Conservation (phyloP, 805 yeast species). For the Cyberlindnera samutprakarnensis region DNA sequence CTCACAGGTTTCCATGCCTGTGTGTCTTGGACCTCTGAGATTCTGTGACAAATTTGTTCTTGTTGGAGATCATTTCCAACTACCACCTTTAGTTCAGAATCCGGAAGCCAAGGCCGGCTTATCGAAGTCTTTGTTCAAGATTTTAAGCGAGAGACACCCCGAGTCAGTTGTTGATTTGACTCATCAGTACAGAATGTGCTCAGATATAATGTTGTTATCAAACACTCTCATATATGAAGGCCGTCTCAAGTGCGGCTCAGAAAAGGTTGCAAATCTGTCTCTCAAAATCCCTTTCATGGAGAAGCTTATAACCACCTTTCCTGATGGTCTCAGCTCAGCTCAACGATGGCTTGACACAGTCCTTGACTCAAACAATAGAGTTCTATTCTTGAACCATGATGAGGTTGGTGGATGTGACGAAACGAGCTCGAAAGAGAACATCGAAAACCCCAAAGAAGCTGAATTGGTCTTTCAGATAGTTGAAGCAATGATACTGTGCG, state of each 20-base stretch:
- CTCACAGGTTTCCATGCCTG: slow-evolving; percentile 88
- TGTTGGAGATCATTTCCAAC: slow-evolving; percentile 95
- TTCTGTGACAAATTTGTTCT: slow-evolving; percentile 72
- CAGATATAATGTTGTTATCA: slow-evolving; percentile 77
- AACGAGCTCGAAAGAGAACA: slow-evolving; percentile 49
- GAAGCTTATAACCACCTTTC: slow-evolving; percentile 4
- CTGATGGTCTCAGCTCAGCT: background rate
- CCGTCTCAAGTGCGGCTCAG: slow-evolving; percentile 67
- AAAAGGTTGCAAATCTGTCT: slow-evolving; percentile 49
- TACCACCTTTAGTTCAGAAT: slow-evolving; percentile 79
- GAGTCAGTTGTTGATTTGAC: slow-evolving; percentile 67
- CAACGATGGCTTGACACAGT: slow-evolving; percentile 50
- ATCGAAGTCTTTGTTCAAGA: slow-evolving; percentile 68
- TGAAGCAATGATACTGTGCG: slow-evolving; percentile 47
- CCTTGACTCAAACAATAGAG: slow-evolving; percentile 49
- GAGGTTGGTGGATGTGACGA: slow-evolving; percentile 47
- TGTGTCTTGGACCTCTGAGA: slow-evolving; percentile 81
- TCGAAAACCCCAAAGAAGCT: slow-evolving; percentile 71
- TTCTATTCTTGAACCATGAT: slow-evolving; percentile 79
- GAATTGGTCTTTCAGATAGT: slow-evolving; percentile 55
- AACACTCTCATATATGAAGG: slow-evolving; percentile 75
- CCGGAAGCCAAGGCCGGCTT: slow-evolving; percentile 55
- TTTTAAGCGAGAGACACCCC: slow-evolving; percentile 67
- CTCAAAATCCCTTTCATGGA: slow-evolving; percentile 39
- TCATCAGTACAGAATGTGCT: slow-evolving; percentile 88